phyloP scores from a whole-genome alignment of 2,329 filamentous ascomycete species.

The Hymenoscyphus repandus region DNA sequence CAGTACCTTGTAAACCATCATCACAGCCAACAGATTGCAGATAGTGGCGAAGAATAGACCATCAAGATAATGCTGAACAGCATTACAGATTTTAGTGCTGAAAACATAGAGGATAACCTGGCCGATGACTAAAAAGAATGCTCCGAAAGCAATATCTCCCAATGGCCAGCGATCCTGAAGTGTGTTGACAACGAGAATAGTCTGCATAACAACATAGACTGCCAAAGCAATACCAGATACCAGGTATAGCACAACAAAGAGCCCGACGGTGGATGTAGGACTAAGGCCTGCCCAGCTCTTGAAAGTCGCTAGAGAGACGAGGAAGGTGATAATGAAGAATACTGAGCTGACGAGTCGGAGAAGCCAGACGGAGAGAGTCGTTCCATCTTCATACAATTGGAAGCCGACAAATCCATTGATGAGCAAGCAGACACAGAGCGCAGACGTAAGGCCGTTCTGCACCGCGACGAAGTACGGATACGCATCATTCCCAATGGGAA shows the following conservation, averaged over 20 bases:
- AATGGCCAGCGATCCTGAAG: constrained; percentile 94
- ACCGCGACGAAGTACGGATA: constrained; percentile 90
- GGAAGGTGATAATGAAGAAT: constrained; percentile 82
- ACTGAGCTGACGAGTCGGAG: constrained; percentile 70
- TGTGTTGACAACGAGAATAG: constrained; percentile 82
- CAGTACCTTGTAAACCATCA: constrained; percentile 99
- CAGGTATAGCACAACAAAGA: constrained; percentile 90
- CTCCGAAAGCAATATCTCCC: constrained; percentile 83
- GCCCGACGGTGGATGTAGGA: constrained; percentile 77
- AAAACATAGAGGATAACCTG: constrained; percentile 92
- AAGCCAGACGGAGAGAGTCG: constrained; percentile 88
- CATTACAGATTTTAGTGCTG: constrained; percentile 76
- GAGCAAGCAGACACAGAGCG: constrained; percentile 80
- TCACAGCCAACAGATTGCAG: constrained; percentile 88
- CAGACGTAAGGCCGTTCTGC: constrained; percentile 79
- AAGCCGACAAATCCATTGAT: constrained; percentile 99
- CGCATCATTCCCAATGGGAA: constrained; percentile 71
- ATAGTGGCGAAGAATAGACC: constrained; percentile 91
- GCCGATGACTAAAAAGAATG: constrained; percentile 86
- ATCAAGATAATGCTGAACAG: constrained; percentile 86
- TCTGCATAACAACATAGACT: constrained; percentile 81
- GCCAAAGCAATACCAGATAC: constrained; percentile 83
- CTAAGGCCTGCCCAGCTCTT: constrained; percentile 82
- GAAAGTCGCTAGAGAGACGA: constrained; percentile 87
- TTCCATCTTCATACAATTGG: constrained; percentile 96